Base-by-base conservation (phyloP, 208 protist species). In the Trichomonas tenax region DNA sequence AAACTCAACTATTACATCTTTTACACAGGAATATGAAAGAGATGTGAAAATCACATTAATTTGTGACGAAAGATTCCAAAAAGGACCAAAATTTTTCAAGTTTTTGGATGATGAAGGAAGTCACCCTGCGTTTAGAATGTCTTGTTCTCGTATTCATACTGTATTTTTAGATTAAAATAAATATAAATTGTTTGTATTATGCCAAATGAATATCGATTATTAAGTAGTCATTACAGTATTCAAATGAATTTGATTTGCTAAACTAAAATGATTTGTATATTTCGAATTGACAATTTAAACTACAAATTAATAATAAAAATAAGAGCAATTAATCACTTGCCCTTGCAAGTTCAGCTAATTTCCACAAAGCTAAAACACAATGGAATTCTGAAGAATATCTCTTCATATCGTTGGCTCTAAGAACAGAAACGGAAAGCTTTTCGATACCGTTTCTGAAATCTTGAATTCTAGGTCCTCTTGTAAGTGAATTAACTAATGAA, bases 381-480 rank as follows among this genome's bases (percentile, higher is more conserved):
- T 93, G 86, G 31, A 93, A 93, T 38, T 93, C 86, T 11, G 86
- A 44, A 93, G 14, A n/a, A 38, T 93, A 93, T 41, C 86, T 93
- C 31, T 51, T 48, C 3, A 14, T 38, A 51, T 93, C 86, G n/a
- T 48, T 93, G 15, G 40, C 86, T 31, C 45, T 48, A 49, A 93
- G 46, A 26, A 93, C 44, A 49, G 86, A 8, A 58, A 93, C 44
- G 14, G 86, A 48, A 41, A 93, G 86, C 26, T 93, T 93, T 93
- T 93, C 86, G 10, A 93, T 26, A 93, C 44, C 86, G 31, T 51
- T 93, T 93, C 44, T 93, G n/a, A 93, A 93, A 36, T 93, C 86
- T 17, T 34, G 41, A 10, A 93, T 93, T 93, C 86, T 93, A 6
- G 86, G 86, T 0, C 44, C 86, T n/a, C 44, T 0, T 34, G 86